Conservation (phyloP, 495 filamentous ascomycete species). For the Penicillium goetzii region DNA sequence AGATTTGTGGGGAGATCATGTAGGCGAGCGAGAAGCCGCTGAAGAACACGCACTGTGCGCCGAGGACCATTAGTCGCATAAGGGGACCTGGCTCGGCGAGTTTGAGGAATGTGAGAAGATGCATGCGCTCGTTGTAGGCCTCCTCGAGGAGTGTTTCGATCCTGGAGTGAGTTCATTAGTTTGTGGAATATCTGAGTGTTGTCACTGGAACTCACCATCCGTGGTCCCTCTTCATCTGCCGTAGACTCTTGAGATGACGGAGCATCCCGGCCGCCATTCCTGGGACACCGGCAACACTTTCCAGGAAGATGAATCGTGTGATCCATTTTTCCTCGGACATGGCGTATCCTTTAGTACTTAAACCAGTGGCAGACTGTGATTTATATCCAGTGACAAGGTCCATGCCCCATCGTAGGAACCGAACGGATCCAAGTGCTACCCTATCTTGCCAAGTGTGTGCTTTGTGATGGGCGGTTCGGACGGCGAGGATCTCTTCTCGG, state of each 20-base stretch:
- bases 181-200: neutral
- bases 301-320: slow-evolving; percentile 86
- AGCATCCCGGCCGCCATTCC: slow-evolving; percentile 97
- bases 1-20: slow-evolving; percentile 83
- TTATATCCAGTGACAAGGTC: slow-evolving; percentile 73
- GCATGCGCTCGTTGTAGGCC: slow-evolving; percentile 95
- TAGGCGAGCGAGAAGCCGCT: slow-evolving; percentile 91
- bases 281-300: slow-evolving; percentile 91
- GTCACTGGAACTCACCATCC: slow-evolving; percentile 65
- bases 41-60: slow-evolving; percentile 87
- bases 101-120: slow-evolving; percentile 91
- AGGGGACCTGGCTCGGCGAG: slow-evolving; percentile 86
- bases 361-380: slow-evolving; percentile 54
- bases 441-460: slow-evolving; percentile 68
- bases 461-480: slow-evolving; percentile 69
- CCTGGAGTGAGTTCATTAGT: slow-evolving; percentile 35
- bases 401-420: slow-evolving; percentile 67
- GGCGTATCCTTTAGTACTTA: slow-evolving; percentile 46
- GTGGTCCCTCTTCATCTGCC: slow-evolving; percentile 87
- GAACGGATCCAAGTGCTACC: slow-evolving; percentile 63
- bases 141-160: slow-evolving; percentile 96
- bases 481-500: slow-evolving; percentile 62
- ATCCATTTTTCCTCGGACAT: slow-evolving; percentile 85
- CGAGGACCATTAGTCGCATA: slow-evolving; percentile 85
- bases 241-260: slow-evolving; percentile 79